phyloP scores from a whole-genome alignment of 768 basidiomycete species.

The Xerocomus spinulosus region DNA sequence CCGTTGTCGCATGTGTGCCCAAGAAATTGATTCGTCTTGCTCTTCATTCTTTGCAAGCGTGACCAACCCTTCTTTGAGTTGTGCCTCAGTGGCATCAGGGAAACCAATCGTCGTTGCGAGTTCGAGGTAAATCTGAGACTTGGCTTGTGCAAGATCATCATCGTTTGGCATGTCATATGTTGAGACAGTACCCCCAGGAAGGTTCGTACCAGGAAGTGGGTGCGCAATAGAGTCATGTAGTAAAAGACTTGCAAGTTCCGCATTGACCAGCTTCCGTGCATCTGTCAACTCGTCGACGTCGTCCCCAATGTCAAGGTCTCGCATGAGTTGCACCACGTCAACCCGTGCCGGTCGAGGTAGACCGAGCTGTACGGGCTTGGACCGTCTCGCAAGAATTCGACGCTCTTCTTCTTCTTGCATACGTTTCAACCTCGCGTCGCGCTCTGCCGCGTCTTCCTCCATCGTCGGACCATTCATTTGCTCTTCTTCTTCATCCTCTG shows the following conservation, averaged over 20 bases:
- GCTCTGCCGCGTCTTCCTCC: slow-evolving; percentile 90
- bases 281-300: slow-evolving; percentile 41
- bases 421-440: slow-evolving; percentile 70
- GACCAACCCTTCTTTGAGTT: slow-evolving; percentile 72
- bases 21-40: slow-evolving; percentile 57
- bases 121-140: slow-evolving; percentile 69
- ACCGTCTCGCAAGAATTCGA: slow-evolving; percentile 76
- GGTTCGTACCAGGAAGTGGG: slow-evolving; percentile 83
- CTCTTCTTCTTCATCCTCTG: slow-evolving; percentile 74
- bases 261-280: slow-evolving; percentile 64
- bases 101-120: slow-evolving; percentile 79
- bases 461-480: slow-evolving; percentile 16
- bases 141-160: slow-evolving; percentile 66
- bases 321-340: slow-evolving; percentile 60
- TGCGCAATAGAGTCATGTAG: slow-evolving; percentile 84
- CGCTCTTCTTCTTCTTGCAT: slow-evolving; percentile 72
- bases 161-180: slow-evolving; percentile 74
- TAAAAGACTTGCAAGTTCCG: slow-evolving; percentile 74
- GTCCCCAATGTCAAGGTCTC: slow-evolving; percentile 51
- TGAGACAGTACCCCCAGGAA: slow-evolving; percentile 68
- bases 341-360: slow-evolving; percentile 86
- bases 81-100: slow-evolving; percentile 73
- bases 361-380: slow-evolving; percentile 72
- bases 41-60: slow-evolving; percentile 59
- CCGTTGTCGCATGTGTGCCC: slow-evolving; percentile 63